These are phyloP conservation scores for Ambrosia trifida DNA, from an alignment of 129 eudicot genomes.

Conservation along the genomic window DNA sequence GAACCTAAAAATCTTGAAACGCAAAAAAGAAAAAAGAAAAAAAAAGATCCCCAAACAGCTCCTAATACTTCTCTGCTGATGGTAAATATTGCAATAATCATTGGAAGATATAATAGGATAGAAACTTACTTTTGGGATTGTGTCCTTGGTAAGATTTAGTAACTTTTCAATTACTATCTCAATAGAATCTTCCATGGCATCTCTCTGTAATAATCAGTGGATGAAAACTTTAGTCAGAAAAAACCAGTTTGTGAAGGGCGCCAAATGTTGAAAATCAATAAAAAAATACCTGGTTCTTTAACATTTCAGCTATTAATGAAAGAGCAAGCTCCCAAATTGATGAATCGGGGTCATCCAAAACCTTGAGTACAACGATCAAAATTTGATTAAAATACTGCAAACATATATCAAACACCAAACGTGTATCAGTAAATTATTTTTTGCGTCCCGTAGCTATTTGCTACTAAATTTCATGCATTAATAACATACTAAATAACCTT, in stretches of 20 bases:
- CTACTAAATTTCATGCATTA: slow-evolving; percentile 14
- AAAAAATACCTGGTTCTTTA: slow-evolving; percentile 76
- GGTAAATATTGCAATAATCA: neutral
- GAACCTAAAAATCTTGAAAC: neutral
- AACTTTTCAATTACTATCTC: slow-evolving; percentile 91
- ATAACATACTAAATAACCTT: slow-evolving; percentile 43
- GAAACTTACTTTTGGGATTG: slow-evolving; percentile 59
- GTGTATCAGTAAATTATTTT: slow-evolving; percentile 7
- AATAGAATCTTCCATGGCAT: slow-evolving; percentile 88
- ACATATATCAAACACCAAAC: slow-evolving; percentile 27
- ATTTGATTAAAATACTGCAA: slow-evolving; percentile 96
- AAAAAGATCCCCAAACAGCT: neutral
- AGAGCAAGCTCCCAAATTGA: slow-evolving; percentile 72
- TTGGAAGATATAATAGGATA: neutral
- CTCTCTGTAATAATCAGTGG: slow-evolving; percentile 51
- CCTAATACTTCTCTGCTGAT: neutral
- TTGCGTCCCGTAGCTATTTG: neutral
- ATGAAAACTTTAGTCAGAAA: slow-evolving; percentile 16
- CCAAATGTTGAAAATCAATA: slow-evolving; percentile 2
- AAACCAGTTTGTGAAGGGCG: slow-evolving; percentile 10
- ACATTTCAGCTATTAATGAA: slow-evolving; percentile 75
- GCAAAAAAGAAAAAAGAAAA: neutral
- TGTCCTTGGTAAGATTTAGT: slow-evolving; percentile 77
- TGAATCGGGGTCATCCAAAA: slow-evolving; percentile 82
- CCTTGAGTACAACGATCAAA: slow-evolving; percentile 79